Evolutionary conservation across 2,329 filamentous ascomycete genomes (phyloP), one percentile per base, ranked within the genome.

Genomic region (Daldinia sp.): DNA sequence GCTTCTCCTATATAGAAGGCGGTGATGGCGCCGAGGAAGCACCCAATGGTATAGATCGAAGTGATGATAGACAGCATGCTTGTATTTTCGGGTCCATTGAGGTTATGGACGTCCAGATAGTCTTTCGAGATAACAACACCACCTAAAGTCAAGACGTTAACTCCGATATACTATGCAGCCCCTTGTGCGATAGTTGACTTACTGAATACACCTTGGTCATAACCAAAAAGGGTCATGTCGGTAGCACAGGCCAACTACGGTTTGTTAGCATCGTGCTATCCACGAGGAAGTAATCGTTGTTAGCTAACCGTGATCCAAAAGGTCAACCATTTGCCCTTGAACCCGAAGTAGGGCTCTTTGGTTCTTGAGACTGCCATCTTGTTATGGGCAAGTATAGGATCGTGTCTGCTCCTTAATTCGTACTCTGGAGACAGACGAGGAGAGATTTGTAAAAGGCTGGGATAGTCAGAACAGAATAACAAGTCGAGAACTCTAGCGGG

Each of bases 101-200:
- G 76, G 50, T 81, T 70, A 37, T 83, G 79, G 1, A 79, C 74
- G 34, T 82, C 73, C 2, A 86, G 78, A 53, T 85, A 85, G 66
- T 86, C 78, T 10, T 79, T 72, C 0, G 83, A 85, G 11, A 87
- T 81, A 25, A 86, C 78, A 5, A 85, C 83, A 53, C 84, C 84
- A 25, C 71, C 72, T 69, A 25, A 25, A 47, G 21, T 13, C 17
- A 23, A 17, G 35, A 27, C 15, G 10, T 49, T 47, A 32, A 27
- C 30, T 19, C 21, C 21, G 13, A n/a, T 27, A 19, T 4, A 21
- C 3, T 37, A 17, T 49, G 2, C 27, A 34, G 4, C 19, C 10
- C 10, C 19, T 19, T 15, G 3, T 37, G 30, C 5, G 9, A 49
- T 17, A 11, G 39, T 15, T 13, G 15, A 55, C 67, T 25, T 68